Evolutionary conservation across 495 filamentous ascomycete genomes (phyloP).

Genomic region (Hypoxylon subgilvum): DNA sequence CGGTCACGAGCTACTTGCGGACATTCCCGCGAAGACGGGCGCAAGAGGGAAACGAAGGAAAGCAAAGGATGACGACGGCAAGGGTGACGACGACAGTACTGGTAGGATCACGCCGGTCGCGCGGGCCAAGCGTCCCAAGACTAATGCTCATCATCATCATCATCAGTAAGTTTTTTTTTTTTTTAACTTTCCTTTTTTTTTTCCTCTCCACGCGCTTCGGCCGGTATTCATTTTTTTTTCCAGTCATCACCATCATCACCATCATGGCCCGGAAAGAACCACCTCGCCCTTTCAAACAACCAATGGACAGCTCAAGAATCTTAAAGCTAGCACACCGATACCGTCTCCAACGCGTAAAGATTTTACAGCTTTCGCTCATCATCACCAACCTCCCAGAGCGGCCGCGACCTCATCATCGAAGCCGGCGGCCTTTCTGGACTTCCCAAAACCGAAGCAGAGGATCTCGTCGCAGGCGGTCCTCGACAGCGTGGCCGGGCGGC

Average conservation of each 20-base stretch:
- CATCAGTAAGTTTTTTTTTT: slow-evolving; percentile 58
- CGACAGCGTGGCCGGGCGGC: slow-evolving; percentile 69
- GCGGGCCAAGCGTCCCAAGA: slow-evolving; percentile 64
- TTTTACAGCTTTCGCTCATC: slow-evolving; percentile 47
- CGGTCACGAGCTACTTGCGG: slow-evolving; percentile 42
- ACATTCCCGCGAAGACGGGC: slow-evolving; percentile 37
- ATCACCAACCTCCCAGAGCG: slow-evolving; percentile 48
- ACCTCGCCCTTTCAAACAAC: slow-evolving; percentile 51
- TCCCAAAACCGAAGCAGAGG: slow-evolving; percentile 65
- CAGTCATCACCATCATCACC: slow-evolving; percentile 77
- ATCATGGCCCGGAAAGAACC: slow-evolving; percentile 69
- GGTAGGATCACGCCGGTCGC: slow-evolving; percentile 59
- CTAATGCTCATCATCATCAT: slow-evolving; percentile 66
- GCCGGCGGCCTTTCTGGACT: slow-evolving; percentile 46
- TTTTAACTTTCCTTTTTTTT: slow-evolving; percentile 32
- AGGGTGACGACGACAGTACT: slow-evolving; percentile 64
- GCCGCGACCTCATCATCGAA: slow-evolving; percentile 43
- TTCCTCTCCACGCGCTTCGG: slow-evolving; percentile 20
- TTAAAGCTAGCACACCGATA: slow-evolving; percentile 58
- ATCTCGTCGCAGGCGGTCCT: slow-evolving; percentile 72
- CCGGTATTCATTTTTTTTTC: slow-evolving; percentile 35
- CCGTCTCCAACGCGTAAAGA: slow-evolving; percentile 63
- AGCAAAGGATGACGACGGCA: slow-evolving; percentile 64
- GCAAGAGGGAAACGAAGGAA: slow-evolving; percentile 64
- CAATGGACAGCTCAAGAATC: slow-evolving; percentile 47